Conservation (phyloP, 2,329 filamentous ascomycete genomes). For the Penicillium sp. region DNA sequence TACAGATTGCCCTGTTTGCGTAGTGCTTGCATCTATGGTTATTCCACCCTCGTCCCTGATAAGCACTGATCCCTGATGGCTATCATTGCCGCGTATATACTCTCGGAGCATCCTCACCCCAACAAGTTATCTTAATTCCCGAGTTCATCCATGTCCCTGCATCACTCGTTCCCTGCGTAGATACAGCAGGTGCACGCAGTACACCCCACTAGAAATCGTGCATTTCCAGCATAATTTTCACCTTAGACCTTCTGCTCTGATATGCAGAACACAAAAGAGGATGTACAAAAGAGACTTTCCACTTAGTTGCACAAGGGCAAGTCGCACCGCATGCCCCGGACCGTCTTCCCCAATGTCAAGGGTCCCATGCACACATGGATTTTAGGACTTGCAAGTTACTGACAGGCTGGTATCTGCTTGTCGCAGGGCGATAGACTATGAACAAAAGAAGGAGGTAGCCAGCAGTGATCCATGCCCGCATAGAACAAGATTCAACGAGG, state of each 20-base stretch:
- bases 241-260: too few species aligned
- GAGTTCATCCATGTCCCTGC: not conserved
- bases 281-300: not conserved
- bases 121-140: too few species aligned
- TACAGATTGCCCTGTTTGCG: not conserved
- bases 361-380: not conserved
- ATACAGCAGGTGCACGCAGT: not conserved
- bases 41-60: too few species aligned
- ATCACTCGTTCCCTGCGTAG: not conserved
- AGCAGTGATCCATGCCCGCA: not conserved
- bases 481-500: too few species aligned
- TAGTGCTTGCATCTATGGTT: not conserved
- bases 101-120: too few species aligned
- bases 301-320: not conserved
- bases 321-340: conserved; percentile 1
- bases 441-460: not conserved
- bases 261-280: not conserved
- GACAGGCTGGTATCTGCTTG: not conserved
- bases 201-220: too few species aligned
- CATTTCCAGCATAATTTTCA: too few species aligned
- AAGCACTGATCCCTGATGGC: too few species aligned
- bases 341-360: not conserved
- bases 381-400: not conserved
- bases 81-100: too few species aligned
- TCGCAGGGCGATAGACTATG: not conserved